A percentile compares a stretch with the other conserved stretches of the same genome.
phyloP scores from a whole-genome alignment of 371 early-diverging fungal species.

The Mucor piriformis region DNA sequence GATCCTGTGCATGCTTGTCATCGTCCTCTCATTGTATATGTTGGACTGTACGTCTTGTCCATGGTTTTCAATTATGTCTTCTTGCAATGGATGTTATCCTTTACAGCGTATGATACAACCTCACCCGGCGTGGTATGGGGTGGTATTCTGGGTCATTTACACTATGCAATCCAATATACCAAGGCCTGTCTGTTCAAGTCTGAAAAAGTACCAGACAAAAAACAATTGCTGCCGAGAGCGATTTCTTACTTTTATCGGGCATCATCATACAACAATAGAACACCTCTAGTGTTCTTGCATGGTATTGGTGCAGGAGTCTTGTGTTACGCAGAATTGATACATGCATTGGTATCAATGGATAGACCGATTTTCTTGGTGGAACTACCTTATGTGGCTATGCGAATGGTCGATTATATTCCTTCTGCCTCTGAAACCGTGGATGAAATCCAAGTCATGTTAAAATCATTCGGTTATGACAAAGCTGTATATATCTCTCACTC shows the following conservation, averaged over 20 bases:
- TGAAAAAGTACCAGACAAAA: neutral
- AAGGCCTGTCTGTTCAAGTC: neutral
- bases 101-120: conserved; percentile 19
- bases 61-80: conserved; percentile 30
- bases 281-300: conserved; percentile 69
- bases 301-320: conserved; percentile 69
- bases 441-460: conserved; percentile 58
- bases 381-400: conserved; percentile 70
- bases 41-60: conserved; percentile 36
- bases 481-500: conserved; percentile 72
- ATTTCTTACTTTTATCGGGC: conserved; percentile 37
- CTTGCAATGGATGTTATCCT: conserved; percentile 26
- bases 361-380: conserved; percentile 69
- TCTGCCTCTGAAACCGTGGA: conserved; percentile 56
- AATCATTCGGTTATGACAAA: conserved; percentile 45
- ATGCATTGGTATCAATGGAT: conserved; percentile 33
- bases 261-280: conserved; percentile 15
- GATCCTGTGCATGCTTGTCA: conserved; percentile 66
- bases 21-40: conserved; percentile 63
- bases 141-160: conserved; percentile 13
- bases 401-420: conserved; percentile 60
- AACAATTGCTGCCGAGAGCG: neutral
- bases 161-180: neutral
- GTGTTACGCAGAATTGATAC: conserved; percentile 59
- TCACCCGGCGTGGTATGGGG: conserved; percentile 31